Base-by-base conservation (phyloP, 345 rosid genomes). In the Lagerstroemia speciosa region DNA sequence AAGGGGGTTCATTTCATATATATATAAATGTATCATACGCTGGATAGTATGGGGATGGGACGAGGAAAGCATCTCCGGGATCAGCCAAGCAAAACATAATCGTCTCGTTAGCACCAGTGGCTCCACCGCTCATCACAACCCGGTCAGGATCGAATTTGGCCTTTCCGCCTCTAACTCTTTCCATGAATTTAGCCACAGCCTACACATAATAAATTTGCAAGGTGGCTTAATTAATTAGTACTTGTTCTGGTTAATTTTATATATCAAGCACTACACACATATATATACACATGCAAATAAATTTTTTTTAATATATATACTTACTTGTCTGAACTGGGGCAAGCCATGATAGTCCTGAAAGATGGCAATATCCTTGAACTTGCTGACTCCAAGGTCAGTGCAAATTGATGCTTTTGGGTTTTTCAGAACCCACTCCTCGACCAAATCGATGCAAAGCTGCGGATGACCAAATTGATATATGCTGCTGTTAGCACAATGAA, bases 301-400 rank as follows among this genome's bases (percentile, higher is more conserved):
- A 12, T 24, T 33, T n/a, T 41, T 24, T 31, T 34, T 24, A 22
- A 40, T 71, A 2, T 58, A 27, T 50, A 36, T 41, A 11, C 20
- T 14, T 77, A 92, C 98, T 81, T 84, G 71, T 86, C 93, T 76
- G 53, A 90, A 93, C 73, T 82, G 76, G 19, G 71, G 73, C 52
- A 89, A 76, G 73, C 98, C 98, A 62, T 90, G 92, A 70, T 93
- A 93, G 60, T 93, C 98, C 74, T 93, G 98, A 65, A 81, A 93
- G 61, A 8, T 86, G 17, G 98, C 93, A 31, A 86, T 77, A 65
- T 89, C 86, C 68, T 71, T 80, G 74, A 93, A 89, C 69, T 69
- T 71, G 22, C 78, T 72, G 66, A 76, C 74, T 61, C 97, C 98
- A 64, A 86, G 89, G 14, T 72, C 34, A 3, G 88, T 89, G 76